Percentiles rank a stretch among this genome's conserved stretches.
Evolutionary conservation across 2,329 filamentous ascomycete genomes (phyloP).

Genomic region (Diaporthe sp.): DNA sequence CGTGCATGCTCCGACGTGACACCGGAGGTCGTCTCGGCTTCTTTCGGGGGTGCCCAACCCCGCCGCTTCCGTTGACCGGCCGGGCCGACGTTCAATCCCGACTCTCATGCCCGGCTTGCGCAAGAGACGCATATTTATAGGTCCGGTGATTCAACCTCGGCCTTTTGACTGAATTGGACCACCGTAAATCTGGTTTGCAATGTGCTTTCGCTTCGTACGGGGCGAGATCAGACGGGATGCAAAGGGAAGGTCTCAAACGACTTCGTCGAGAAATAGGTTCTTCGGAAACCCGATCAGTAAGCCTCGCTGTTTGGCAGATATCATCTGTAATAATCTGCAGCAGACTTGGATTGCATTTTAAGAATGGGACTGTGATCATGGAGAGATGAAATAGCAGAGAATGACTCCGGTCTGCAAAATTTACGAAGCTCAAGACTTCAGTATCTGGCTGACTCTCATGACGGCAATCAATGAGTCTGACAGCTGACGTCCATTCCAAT

Average conservation of each 20-base stretch:
- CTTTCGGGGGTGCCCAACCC: not conserved
- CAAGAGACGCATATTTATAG: not conserved
- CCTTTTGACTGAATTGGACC: not conserved
- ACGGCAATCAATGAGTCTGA: too few species aligned
- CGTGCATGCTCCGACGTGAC: not conserved
- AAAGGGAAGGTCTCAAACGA: not conserved
- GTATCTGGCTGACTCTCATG: not conserved
- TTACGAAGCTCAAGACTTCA: not conserved
- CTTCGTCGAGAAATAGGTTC: conserved; percentile 54
- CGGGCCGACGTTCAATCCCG: not conserved
- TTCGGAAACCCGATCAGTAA: conserved; percentile 61
- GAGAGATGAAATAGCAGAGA: not conserved
- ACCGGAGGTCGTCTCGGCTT: not conserved
- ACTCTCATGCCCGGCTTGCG: not conserved
- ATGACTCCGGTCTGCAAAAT: too few species aligned
- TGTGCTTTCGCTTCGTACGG: not conserved
- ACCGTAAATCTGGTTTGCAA: too few species aligned
- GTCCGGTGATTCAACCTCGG: not conserved
- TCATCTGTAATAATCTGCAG: conserved; percentile 49
- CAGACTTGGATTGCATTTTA: not conserved
- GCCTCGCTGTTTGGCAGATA: conserved; percentile 60
- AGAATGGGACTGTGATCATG: not conserved
- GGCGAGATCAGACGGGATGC: not conserved
- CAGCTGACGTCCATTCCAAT: too few species aligned
- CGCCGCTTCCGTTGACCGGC: not conserved